A percentile compares a stretch with the other conserved stretches of the same genome.
These are phyloP conservation scores for Quaeritorhiza haematococci DNA, from an alignment of 371 early-diverging fungal genomes.

Conservation along the genomic window DNA sequence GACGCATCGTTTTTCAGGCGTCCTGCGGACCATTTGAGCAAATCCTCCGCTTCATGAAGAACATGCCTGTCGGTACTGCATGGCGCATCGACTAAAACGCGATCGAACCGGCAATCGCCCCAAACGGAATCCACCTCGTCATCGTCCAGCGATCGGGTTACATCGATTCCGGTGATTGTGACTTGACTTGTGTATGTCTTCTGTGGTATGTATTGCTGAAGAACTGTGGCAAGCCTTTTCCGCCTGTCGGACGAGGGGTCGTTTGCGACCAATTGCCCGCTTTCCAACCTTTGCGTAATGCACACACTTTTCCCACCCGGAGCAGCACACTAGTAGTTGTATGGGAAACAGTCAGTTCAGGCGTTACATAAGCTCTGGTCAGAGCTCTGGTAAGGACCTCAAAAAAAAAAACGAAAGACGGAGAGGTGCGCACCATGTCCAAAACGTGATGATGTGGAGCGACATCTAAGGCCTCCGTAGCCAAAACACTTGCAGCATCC, in stretches of 20 bases:
- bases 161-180: constrained; percentile 55
- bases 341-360: no score
- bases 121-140: constrained; percentile 6
- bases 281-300: constrained; percentile 44
- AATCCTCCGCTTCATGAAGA: constrained; percentile 47
- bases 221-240: constrained; percentile 46
- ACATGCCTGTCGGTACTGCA: constrained; percentile 71
- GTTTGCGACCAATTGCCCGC: constrained; percentile 51
- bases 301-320: constrained; percentile 66
- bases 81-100: constrained; percentile 73
- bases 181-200: constrained; percentile 33
- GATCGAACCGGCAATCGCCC: constrained; percentile 54
- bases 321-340: no score
- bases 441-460: constrained; percentile 31
- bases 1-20: constrained; percentile 48
- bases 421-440: no score
- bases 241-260: constrained; percentile 50
- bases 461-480: constrained; percentile 40
- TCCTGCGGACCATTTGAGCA: constrained; percentile 47
- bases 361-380: no score
- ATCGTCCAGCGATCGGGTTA: constrained; percentile 31
- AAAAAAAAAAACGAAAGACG: no score
- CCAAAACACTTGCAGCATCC: constrained; percentile 40
- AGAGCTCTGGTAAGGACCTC: no score
- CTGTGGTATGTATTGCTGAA: constrained; percentile 53